phyloP scores from a whole-genome alignment of 2,329 filamentous ascomycete species.

The Thelonectria olida region DNA sequence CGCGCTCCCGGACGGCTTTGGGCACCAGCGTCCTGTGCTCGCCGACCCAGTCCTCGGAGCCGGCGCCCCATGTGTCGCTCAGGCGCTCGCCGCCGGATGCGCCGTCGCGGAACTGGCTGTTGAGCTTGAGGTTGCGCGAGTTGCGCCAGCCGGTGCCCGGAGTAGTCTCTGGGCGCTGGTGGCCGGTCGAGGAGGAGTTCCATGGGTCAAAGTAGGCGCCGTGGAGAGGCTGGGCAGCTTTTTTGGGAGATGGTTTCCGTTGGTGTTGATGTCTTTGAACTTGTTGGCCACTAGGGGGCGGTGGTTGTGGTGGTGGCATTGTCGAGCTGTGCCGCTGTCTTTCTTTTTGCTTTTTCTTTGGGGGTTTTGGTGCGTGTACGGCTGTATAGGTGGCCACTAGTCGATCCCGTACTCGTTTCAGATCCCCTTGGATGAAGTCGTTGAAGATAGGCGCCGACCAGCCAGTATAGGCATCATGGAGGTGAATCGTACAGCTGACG shows the following conservation, averaged over 20 bases:
- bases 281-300: neutral
- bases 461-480: too few species aligned
- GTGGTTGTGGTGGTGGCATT: neutral
- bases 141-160: constrained; percentile 75
- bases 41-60: constrained; percentile 64
- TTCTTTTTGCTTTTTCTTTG: neutral
- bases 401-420: too few species aligned
- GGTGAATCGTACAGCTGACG: neutral
- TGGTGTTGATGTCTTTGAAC: constrained; percentile 13
- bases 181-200: constrained; percentile 79
- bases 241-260: constrained; percentile 31
- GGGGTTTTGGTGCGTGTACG: too few species aligned
- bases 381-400: too few species aligned
- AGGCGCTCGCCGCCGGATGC: constrained; percentile 67
- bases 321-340: neutral
- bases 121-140: constrained; percentile 74
- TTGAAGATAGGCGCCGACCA: too few species aligned
- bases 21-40: constrained; percentile 54
- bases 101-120: constrained; percentile 71
- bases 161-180: constrained; percentile 78
- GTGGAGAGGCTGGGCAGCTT: constrained; percentile 53
- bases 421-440: neutral
- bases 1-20: constrained; percentile 51
- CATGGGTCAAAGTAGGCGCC: constrained; percentile 69
- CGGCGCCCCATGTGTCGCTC: constrained; percentile 72